Conservation (phyloP, 2,329 filamentous ascomycete genomes). For the Parastagonospora nodorum region DNA sequence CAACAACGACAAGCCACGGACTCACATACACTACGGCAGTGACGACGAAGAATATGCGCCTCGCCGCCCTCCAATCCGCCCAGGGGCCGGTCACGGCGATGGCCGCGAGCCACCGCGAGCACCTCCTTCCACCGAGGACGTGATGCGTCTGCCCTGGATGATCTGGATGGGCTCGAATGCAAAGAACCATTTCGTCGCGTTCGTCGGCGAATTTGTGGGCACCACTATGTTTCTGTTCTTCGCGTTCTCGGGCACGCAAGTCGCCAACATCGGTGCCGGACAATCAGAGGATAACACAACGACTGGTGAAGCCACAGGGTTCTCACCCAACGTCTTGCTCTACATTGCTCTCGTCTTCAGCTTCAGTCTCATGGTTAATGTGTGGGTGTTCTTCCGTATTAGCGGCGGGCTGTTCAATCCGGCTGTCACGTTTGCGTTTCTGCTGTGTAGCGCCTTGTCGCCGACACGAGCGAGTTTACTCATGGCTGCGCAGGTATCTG, state of each 20-base stretch:
- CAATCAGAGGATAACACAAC: constrained; percentile 43
- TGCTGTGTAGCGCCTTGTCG: constrained; percentile 47
- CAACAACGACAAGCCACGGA: constrained; percentile 26
- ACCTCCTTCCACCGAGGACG: constrained; percentile 43
- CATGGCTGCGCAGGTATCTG: constrained; percentile 52
- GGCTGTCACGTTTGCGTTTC: constrained; percentile 44
- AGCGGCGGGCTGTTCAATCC: constrained; percentile 39
- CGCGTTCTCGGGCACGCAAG: constrained; percentile 51
- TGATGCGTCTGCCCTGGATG: constrained; percentile 40
- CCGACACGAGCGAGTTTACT: constrained; percentile 51
- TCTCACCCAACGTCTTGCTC: constrained; percentile 50
- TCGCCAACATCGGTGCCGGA: constrained; percentile 53
- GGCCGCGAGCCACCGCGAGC: constrained; percentile 24
- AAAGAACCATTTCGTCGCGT: constrained; percentile 51
- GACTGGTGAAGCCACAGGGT: constrained; percentile 51
- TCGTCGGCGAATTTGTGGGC: constrained; percentile 54
- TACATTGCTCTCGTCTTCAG: constrained; percentile 46
- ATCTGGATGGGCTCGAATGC: constrained; percentile 45
- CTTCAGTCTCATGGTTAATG: constrained; percentile 47
- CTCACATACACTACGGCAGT: constrained; percentile 30
- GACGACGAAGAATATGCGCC: constrained; percentile 19
- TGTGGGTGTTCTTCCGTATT: constrained; percentile 48
- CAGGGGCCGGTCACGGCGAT: constrained; percentile 7
- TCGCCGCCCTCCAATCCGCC: constrained; percentile 12
- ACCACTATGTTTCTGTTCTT: constrained; percentile 54